Evolutionary conservation across 2,329 filamentous ascomycete species (phyloP).

Genomic region (Aspergillus tubingensis): DNA sequence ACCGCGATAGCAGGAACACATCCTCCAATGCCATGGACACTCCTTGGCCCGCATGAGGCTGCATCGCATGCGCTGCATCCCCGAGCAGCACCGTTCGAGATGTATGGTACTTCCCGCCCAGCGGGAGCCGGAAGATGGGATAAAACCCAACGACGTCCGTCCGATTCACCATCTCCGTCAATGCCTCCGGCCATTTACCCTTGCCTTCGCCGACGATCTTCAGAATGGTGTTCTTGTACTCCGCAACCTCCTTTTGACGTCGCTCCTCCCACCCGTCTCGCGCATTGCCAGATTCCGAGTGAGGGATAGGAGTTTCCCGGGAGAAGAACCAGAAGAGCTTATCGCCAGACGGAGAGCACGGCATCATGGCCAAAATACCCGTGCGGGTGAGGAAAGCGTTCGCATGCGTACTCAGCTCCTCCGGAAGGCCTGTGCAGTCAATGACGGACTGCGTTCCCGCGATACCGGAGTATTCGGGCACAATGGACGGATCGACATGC

Average conservation of each 20-base stretch:
- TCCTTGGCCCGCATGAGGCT: constrained; percentile 52
- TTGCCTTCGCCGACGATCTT: background rate
- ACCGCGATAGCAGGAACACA: constrained; percentile 30
- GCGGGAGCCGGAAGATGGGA: constrained; percentile 37
- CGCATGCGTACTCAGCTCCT: background rate
- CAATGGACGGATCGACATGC: constrained; percentile 29
- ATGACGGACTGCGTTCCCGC: constrained; percentile 23
- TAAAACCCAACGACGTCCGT: constrained; percentile 33
- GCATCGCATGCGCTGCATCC: constrained; percentile 38
- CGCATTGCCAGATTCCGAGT: constrained; percentile 16
- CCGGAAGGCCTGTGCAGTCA: background rate
- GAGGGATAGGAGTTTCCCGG: constrained; percentile 26
- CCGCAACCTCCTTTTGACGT: constrained; percentile 26
- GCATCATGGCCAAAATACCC: constrained; percentile 27
- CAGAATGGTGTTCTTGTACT: constrained; percentile 26
- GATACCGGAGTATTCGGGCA: constrained; percentile 39
- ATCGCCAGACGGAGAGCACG: constrained; percentile 25
- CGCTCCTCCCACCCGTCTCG: constrained; percentile 34
- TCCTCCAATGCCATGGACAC: constrained; percentile 59
- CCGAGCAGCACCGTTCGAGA: constrained; percentile 39
- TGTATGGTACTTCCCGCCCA: constrained; percentile 34
- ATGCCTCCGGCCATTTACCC: constrained; percentile 9
- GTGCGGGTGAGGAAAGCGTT: constrained; percentile 24
- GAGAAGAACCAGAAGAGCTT: constrained; percentile 35
- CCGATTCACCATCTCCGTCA: constrained; percentile 11